Evolutionary conservation across 2,329 filamentous ascomycete genomes (phyloP).

Genomic region (Aureobasidium sp.): DNA sequence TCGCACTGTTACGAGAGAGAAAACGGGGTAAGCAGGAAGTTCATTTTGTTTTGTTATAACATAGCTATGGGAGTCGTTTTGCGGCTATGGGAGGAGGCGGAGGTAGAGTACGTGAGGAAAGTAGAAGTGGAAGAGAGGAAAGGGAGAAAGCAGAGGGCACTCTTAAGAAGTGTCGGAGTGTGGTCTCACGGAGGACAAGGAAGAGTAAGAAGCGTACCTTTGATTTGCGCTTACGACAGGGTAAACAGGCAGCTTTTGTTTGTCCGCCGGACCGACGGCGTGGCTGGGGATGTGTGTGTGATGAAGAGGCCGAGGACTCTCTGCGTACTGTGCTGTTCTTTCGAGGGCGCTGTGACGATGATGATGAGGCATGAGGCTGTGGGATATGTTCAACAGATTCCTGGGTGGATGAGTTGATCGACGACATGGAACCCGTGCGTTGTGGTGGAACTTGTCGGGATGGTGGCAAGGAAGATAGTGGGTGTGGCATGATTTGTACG

Average conservation of each 20-base stretch:
- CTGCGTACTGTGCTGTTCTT: neutral
- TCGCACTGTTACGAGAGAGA: neutral
- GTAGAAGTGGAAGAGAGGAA: neutral
- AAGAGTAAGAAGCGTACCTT: neutral
- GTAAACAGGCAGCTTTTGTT: constrained; percentile 5
- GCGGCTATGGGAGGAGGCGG: no score
- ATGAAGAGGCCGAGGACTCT: neutral
- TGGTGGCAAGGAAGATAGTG: neutral
- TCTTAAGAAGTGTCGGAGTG: no score
- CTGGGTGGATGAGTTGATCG: neutral
- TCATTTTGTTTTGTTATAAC: no score
- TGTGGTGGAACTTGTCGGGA: neutral
- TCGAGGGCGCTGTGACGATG: neutral
- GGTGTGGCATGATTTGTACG: neutral
- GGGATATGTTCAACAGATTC: neutral
- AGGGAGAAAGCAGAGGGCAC: no score
- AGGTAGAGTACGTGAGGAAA: neutral
- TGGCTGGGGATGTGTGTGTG: neutral
- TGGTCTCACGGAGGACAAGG: neutral
- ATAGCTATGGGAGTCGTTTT: no score
- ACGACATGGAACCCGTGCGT: neutral
- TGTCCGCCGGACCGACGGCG: neutral
- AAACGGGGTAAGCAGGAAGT: neutral
- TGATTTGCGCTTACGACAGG: constrained; percentile 7
- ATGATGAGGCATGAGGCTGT: neutral